Evolutionary conservation across 495 filamentous ascomycete species (phyloP), one percentile per base, ranked within the genome.

Genomic region (Rostrohypoxylon terebratum): DNA sequence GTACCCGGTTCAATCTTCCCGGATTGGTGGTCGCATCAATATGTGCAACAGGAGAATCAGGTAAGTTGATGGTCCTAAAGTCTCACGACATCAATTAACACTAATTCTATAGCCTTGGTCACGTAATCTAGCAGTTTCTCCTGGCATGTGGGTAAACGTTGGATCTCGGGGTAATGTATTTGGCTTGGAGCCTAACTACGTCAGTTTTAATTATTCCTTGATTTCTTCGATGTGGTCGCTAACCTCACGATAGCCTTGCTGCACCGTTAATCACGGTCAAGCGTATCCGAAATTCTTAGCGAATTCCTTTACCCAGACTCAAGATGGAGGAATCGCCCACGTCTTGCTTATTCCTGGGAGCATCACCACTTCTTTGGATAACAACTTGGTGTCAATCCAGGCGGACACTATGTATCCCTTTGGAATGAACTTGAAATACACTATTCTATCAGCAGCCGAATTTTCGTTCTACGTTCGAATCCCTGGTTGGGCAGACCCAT

Each of bases 21-120:
- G 16, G 84, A 90, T 71, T 87, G 86, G 83, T 91, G 89, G 88
- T 82, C 82, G 13, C 87, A 84, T 68, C 87, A 90, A 73, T 91
- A 91, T 74, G 82, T 91, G 60, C 76, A 78, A 9, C 80, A 89
- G 66, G 79, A 85, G 11, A 90, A 90, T 66, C 89, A 90, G 44
- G 76, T 77, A 28, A 72, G 73, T 58, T 31, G 33, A 28, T 3
- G 6, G 75, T 82, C 84, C 7, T 18, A 6, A 50, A 65, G 23
- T 59, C 34, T 36, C 63, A 25, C n/a, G 16, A 20, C 14, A 18
- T 8, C 58, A 3, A 44, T 53, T 58, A 54, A 66, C 42, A 8
- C n/a, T 33, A 23, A 31, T 62, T 36, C 33, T 38, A 55, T 51
- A 78, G 36, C 87, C 81, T 58, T 81, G 83, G 54, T 69, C 80